Conservation (phyloP, 306 rosid species). For the Hylodesmum podocarpum region DNA sequence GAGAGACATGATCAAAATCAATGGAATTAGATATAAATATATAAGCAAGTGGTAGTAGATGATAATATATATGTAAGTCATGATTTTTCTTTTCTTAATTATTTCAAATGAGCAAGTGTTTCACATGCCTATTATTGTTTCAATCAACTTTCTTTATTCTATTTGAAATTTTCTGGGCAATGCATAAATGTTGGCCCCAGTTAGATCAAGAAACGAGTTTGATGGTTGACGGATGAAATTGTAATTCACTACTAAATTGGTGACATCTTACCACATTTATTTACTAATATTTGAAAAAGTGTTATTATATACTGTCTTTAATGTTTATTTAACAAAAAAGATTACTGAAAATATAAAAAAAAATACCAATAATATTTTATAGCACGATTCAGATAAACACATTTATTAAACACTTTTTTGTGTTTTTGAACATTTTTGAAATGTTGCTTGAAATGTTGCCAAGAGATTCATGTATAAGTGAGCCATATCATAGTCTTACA, state of each 20-base stretch:
- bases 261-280: no score
- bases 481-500: neutral
- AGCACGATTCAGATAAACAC: no score
- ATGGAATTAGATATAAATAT: no score
- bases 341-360: no score
- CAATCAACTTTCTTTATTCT: neutral
- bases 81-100: neutral
- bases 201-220: neutral
- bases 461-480: neutral
- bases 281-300: no score
- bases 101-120: neutral
- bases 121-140: neutral
- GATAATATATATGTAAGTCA: neutral
- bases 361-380: no score
- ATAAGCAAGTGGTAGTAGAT: neutral
- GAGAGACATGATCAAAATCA: neutral
- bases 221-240: neutral
- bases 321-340: no score
- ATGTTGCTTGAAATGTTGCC: no score
- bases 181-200: neutral
- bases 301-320: no score
- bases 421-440: no score
- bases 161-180: neutral
- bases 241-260: no score
- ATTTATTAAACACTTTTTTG: no score